A percentile compares a stretch with the other conserved stretches of the same genome.
phyloP scores from a whole-genome alignment of 108 stramenopile genomes.

The Mayamaea pseudoterrestris region DNA sequence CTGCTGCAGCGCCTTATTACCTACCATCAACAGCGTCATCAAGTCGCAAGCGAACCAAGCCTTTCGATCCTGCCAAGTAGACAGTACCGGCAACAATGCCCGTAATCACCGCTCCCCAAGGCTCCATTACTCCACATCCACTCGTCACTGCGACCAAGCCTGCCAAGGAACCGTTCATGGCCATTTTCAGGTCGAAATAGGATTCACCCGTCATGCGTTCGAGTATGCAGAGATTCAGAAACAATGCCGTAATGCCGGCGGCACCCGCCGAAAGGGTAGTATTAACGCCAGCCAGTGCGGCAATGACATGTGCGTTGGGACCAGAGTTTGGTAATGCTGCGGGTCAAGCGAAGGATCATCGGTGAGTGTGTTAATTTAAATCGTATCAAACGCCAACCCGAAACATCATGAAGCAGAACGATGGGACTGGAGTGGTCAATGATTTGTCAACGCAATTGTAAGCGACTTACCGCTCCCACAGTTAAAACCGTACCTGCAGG shows the following conservation, averaged over 20 bases:
- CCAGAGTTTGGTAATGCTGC: no score
- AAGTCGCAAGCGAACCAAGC: constrained; percentile 61
- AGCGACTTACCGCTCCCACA: no score
- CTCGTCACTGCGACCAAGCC: constrained; percentile 85
- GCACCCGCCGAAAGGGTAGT: constrained; percentile 63
- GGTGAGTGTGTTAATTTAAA: no score
- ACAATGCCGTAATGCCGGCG: constrained; percentile 36
- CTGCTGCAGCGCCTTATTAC: no score
- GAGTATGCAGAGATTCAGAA: constrained; percentile 24
- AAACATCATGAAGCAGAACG: no score
- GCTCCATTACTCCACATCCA: constrained; percentile 68
- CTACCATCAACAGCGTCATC: constrained; percentile 93
- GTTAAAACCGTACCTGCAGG: no score
- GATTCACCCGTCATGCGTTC: constrained; percentile 42
- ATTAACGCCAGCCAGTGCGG: constrained; percentile 70
- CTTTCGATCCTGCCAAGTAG: constrained; percentile 47
- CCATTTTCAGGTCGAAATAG: constrained; percentile 32
- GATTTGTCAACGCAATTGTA: no score
- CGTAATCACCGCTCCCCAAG: constrained; percentile 77
- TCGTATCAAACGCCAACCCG: no score
- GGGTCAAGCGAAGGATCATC: no score
- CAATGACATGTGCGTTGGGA: no score
- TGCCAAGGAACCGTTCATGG: constrained; percentile 50
- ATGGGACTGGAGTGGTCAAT: no score
- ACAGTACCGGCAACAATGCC: constrained; percentile 72